A percentile compares a stretch with the other conserved stretches of the same genome.
phyloP scores from a whole-genome alignment of 306 rosid species.

The Cyamopsis tetragonoloba region DNA sequence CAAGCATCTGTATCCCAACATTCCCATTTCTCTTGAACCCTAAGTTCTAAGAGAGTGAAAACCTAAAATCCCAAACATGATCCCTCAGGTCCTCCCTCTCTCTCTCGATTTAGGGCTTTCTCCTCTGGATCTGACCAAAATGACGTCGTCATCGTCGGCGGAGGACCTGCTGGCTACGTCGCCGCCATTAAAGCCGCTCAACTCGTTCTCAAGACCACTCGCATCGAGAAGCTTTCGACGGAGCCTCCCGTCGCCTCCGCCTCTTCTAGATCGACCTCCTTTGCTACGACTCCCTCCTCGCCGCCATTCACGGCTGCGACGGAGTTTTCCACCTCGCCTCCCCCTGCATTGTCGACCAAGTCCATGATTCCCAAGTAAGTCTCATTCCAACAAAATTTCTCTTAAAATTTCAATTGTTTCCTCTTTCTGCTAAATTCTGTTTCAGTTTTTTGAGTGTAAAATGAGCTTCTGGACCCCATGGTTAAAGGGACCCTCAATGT shows the following conservation, averaged over 20 bases:
- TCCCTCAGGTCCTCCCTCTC: constrained; percentile 43
- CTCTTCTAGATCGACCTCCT: constrained; percentile 90
- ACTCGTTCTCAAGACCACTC: constrained; percentile 90
- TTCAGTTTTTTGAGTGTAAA: constrained; percentile 20
- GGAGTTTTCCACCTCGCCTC: constrained; percentile 96
- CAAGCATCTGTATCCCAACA: no score
- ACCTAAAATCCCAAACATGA: no score
- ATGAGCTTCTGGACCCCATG: constrained; percentile 72
- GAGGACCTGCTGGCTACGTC: constrained; percentile 98
- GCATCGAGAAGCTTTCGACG: constrained; percentile 63
- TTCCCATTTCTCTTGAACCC: no score
- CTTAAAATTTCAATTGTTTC: background rate
- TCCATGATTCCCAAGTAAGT: constrained; percentile 76
- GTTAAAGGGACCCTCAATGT: constrained; percentile 80
- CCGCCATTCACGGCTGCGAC: constrained; percentile 61
- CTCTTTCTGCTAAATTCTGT: background rate
- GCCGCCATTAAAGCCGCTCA: constrained; percentile 99
- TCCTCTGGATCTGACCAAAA: constrained; percentile 89
- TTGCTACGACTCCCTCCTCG: constrained; percentile 41
- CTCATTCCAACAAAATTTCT: background rate
- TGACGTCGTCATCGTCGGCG: constrained; percentile 96
- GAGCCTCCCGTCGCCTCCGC: constrained; percentile 53
- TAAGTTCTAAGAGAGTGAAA: no score
- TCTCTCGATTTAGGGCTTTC: constrained; percentile 44
- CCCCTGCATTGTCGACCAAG: constrained; percentile 65